Conservation (phyloP, 441 rosid genomes). For the Erodium moschatum region DNA sequence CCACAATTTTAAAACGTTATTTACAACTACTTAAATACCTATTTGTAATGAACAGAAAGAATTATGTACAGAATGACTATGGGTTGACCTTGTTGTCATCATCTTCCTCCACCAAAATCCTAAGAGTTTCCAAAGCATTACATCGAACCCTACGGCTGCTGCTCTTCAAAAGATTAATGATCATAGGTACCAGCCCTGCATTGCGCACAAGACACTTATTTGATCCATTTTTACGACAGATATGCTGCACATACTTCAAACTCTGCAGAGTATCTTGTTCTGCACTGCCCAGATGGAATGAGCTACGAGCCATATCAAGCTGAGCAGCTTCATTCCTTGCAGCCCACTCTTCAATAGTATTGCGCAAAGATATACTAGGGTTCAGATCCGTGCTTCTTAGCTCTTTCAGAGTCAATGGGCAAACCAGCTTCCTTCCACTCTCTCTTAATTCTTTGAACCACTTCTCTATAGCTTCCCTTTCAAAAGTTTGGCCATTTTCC, state of each 20-base stretch:
- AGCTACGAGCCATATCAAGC: constrained; percentile 72
- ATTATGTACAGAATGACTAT: constrained; percentile 20
- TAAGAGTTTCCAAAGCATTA: constrained; percentile 71
- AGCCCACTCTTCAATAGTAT: constrained; percentile 93
- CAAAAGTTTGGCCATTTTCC: constrained; percentile 85
- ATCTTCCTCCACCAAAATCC: constrained; percentile 70
- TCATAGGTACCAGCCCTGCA: constrained; percentile 60
- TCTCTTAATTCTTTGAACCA: constrained; percentile 81
- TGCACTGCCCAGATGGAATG: constrained; percentile 46
- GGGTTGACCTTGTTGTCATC: constrained; percentile 69
- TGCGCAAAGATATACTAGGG: constrained; percentile 77
- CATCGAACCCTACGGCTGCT: constrained; percentile 62
- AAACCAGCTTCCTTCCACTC: constrained; percentile 45
- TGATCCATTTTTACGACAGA: constrained; percentile 51
- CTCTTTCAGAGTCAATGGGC: constrained; percentile 73
- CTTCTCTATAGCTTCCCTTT: constrained; percentile 77
- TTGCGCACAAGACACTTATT: constrained; percentile 61
- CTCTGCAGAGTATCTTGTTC: constrained; percentile 65
- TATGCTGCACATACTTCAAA: constrained; percentile 46
- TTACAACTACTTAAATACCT: too few species aligned
- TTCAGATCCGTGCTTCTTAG: constrained; percentile 53
- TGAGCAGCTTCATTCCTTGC: constrained; percentile 81
- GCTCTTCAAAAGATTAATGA: constrained; percentile 69
- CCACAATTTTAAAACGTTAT: too few species aligned
- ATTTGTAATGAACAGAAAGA: background rate